These are phyloP conservation scores for Podospora pseudocomata DNA, from an alignment of 495 filamentous ascomycete species.

Conservation along the genomic window DNA sequence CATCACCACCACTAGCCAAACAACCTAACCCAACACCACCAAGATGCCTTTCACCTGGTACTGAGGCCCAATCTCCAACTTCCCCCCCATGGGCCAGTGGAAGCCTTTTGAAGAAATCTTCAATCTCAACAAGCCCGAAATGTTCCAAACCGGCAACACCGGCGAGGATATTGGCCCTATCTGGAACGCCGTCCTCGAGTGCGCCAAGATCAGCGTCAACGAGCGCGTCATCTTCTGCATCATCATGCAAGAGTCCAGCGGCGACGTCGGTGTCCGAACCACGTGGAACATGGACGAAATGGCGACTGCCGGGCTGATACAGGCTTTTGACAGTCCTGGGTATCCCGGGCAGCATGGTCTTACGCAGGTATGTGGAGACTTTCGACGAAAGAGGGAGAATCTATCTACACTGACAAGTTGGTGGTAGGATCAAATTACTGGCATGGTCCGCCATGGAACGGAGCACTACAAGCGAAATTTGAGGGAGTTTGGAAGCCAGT, in stretches of 20 bases:
- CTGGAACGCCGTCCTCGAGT: conserved; percentile 30
- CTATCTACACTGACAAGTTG: not conserved
- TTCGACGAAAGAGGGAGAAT: too few species aligned
- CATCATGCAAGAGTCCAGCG: conserved; percentile 46
- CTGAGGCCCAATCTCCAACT: conserved; percentile 35
- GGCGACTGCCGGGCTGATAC: conserved; percentile 38
- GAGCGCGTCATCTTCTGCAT: conserved; percentile 43
- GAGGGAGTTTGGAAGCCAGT: conserved; percentile 30
- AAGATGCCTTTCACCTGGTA: conserved; percentile 25
- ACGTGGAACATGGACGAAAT: conserved; percentile 35
- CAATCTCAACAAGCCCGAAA: conserved; percentile 34
- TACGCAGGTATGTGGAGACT: conserved; percentile 26
- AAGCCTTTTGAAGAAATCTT: conserved; percentile 38
- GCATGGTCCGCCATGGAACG: conserved; percentile 38
- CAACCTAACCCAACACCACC: not conserved
- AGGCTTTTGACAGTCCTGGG: conserved; percentile 32
- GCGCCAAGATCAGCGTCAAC: conserved; percentile 36
- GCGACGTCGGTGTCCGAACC: conserved; percentile 37
- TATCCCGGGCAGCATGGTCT: conserved; percentile 34
- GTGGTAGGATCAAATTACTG: conserved; percentile 32
- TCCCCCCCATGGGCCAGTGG: conserved; percentile 36
- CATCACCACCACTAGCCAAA: not conserved
- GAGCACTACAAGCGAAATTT: conserved; percentile 37
- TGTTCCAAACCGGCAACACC: conserved; percentile 34
- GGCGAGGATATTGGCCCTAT: conserved; percentile 37